Evolutionary conservation across 208 protist species (phyloP), one percentile per base, ranked within the genome.

Genomic region (Leishmania guyanensis): DNA sequence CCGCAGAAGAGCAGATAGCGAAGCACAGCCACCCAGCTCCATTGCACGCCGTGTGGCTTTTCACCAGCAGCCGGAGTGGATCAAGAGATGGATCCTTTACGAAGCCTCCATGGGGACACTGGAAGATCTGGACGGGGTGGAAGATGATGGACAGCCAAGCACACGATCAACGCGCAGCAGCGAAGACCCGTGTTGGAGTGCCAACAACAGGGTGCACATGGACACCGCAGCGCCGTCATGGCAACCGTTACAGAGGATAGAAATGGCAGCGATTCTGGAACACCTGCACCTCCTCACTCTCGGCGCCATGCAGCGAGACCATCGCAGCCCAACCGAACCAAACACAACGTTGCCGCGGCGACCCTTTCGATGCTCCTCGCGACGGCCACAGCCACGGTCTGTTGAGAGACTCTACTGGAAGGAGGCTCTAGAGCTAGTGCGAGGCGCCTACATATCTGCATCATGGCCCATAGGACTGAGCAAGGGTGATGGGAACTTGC

Each of bases 61-160:
- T 36, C 77, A 78, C 9, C 77, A 86, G 22, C 84, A 94, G 50
- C 91, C 92, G 16, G 91, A 92, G 83, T 95, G 94, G 91, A 83
- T 97, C 51, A 91, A 89, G 83, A 89, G 91, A 51, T 97, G 94
- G 94, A 86, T 93, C 36, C 84, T 97, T 12, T 97, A 95, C 68
- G 94, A 97, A 54, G 92, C 91, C 0, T 97, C 94, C 14, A 97
- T 97, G 94, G 94, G 94, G 68, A 97, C 92, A 43, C 77, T 97
- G 33, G 91, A 97, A 65, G 48, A 92, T 2, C 78, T 86, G 12
- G 90, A 93, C 26, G 87, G 89, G 16, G 43, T 77, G 16, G 74
- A 86, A 2, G 75, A 71, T 36, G 78, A 8, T 46, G 26, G 46
- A 4, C 43, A 16, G 0, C 26, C 26, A 20, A 29, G 69, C 43